A percentile compares a stretch with the other conserved stretches of the same genome.
These are phyloP conservation scores for Phaffia australis DNA, from an alignment of 768 basidiomycete genomes.

Conservation along the genomic window DNA sequence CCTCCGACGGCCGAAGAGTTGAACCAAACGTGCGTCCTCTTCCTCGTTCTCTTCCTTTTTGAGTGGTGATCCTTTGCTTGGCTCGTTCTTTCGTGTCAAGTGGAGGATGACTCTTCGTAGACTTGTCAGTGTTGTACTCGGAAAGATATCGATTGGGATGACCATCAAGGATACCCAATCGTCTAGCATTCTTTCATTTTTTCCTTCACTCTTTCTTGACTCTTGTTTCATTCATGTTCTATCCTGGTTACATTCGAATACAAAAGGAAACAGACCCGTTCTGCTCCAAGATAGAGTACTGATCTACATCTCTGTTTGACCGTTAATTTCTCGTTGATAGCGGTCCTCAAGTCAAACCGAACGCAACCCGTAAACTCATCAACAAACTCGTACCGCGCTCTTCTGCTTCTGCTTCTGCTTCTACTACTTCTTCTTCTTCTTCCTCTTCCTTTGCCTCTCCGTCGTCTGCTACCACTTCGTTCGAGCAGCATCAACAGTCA, in stretches of 20 bases:
- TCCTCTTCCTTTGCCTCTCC: neutral
- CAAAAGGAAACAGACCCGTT: no score
- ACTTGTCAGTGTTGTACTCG: no score
- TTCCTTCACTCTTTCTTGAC: neutral
- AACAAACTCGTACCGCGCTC: conserved; percentile 14
- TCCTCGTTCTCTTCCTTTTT: neutral
- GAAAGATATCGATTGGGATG: no score
- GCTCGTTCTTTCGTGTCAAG: neutral
- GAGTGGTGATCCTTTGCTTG: no score
- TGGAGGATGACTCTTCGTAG: neutral
- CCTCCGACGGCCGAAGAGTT: conserved; percentile 11
- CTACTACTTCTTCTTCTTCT: neutral
- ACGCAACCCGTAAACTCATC: conserved; percentile 13
- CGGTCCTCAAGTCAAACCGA: neutral
- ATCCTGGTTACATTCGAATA: neutral
- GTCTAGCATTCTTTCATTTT: neutral
- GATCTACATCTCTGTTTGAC: no score
- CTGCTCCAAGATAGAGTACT: no score
- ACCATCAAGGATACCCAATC: neutral
- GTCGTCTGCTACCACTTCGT: neutral
- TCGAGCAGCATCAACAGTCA: neutral
- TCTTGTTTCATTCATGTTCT: neutral
- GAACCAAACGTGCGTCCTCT: conserved; percentile 8
- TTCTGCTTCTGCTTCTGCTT: neutral
- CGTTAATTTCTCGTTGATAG: neutral